Evolutionary conservation across 495 filamentous ascomycete genomes (phyloP).

Genomic region (Trichoderma asperelloides): DNA sequence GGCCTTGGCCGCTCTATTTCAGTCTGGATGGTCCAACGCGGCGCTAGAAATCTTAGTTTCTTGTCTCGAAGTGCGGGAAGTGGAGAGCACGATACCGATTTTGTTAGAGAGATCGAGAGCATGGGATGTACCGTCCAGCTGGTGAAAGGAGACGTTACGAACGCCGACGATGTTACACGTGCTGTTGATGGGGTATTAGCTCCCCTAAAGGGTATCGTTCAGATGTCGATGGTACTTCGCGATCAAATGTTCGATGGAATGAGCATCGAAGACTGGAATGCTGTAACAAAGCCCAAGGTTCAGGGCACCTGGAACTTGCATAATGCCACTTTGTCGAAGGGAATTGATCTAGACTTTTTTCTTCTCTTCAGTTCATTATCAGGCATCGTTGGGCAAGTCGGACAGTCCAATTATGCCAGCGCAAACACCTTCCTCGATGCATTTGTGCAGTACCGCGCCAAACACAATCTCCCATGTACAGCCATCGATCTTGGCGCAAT

Average conservation of each 20-base stretch:
- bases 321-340: neutral
- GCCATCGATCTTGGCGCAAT: constrained; percentile 30
- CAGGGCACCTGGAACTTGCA: constrained; percentile 49
- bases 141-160: constrained; percentile 29
- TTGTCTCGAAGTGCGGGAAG: constrained; percentile 46
- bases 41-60: constrained; percentile 29
- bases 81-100: constrained; percentile 16
- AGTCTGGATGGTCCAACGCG: constrained; percentile 39
- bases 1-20: constrained; percentile 52
- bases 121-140: constrained; percentile 25
- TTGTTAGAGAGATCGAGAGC: constrained; percentile 31
- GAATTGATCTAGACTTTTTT: constrained; percentile 43
- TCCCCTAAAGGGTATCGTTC: constrained; percentile 34
- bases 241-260: constrained; percentile 42
- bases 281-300: constrained; percentile 42
- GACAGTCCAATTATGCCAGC: constrained; percentile 41
- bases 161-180: constrained; percentile 20
- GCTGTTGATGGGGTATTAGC: constrained; percentile 24
- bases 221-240: constrained; percentile 45
- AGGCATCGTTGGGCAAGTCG: constrained; percentile 32
- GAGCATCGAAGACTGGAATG: constrained; percentile 34
- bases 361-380: constrained; percentile 41
- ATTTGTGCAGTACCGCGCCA: constrained; percentile 23
- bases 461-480: constrained; percentile 22
- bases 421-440: constrained; percentile 40